phyloP scores from a whole-genome alignment of 345 rosid species.

The Euphorbia lathyris region DNA sequence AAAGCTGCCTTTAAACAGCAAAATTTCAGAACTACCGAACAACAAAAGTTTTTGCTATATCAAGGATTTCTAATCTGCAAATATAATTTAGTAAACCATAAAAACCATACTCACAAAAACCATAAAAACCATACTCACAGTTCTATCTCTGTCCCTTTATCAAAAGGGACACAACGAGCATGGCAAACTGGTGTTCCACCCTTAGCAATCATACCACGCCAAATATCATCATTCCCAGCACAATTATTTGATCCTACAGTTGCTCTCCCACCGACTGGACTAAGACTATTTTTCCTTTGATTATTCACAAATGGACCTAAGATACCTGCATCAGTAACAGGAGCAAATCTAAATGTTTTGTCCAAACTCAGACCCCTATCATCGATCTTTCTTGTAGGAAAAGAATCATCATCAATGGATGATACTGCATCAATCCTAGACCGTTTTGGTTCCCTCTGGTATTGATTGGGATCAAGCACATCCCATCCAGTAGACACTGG shows the following conservation, averaged over 20 bases:
- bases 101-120: conserved; percentile 45
- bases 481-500: conserved; percentile 71
- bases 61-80: background rate
- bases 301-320: conserved; percentile 30
- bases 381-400: conserved; percentile 50
- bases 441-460: conserved; percentile 67
- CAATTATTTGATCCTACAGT: conserved; percentile 28
- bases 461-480: conserved; percentile 52
- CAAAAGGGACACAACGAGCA: conserved; percentile 67
- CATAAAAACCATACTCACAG: conserved; percentile 45
- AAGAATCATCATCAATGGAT: conserved; percentile 42
- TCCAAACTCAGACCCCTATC: conserved; percentile 48
- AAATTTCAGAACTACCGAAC: background rate
- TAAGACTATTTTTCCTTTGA: conserved; percentile 38
- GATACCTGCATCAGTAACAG: conserved; percentile 40
- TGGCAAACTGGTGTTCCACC: conserved; percentile 77
- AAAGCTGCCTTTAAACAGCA: background rate
- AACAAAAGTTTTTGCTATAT: background rate
- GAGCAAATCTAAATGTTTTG: conserved; percentile 41
- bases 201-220: conserved; percentile 76
- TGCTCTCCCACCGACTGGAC: conserved; percentile 42
- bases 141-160: conserved; percentile 49
- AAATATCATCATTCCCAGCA: conserved; percentile 53
- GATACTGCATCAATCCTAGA: conserved; percentile 55
- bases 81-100: background rate